Evolutionary conservation across 2,329 filamentous ascomycete species (phyloP).

Genomic region (Neofusicoccum ribis): DNA sequence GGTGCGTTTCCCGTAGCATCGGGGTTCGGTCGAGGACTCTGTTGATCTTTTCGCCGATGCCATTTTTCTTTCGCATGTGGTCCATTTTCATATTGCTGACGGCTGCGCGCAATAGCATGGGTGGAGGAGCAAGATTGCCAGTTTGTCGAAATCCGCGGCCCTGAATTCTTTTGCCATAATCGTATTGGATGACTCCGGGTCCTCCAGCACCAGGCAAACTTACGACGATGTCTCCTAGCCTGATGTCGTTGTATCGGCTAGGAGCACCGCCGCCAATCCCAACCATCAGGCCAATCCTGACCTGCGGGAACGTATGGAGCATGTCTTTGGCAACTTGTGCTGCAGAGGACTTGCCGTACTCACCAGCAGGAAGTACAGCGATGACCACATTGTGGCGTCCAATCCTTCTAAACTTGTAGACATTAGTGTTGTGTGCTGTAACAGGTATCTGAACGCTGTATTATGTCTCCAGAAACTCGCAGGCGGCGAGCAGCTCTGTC

Average conservation of each 20-base stretch:
- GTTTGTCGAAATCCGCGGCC: constrained; percentile 23
- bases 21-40: constrained; percentile 27
- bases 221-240: constrained; percentile 38
- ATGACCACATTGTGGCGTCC: constrained; percentile 37
- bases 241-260: constrained; percentile 34
- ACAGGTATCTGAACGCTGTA: constrained; percentile 30
- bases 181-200: constrained; percentile 34
- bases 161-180: constrained; percentile 31
- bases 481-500: constrained; percentile 42
- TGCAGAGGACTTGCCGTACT: constrained; percentile 26
- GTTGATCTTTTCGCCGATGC: constrained; percentile 22
- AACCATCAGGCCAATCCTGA: constrained; percentile 30
- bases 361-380: constrained; percentile 25
- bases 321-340: constrained; percentile 25
- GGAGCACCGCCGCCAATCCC: constrained; percentile 28
- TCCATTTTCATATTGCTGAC: constrained; percentile 5
- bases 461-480: constrained; percentile 42
- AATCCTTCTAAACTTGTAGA: constrained; percentile 34
- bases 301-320: constrained; percentile 23
- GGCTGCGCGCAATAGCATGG: constrained; percentile 26
- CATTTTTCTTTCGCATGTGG: neutral
- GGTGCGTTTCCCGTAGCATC: constrained; percentile 29
- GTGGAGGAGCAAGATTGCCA: constrained; percentile 24
- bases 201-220: constrained; percentile 23
- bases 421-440: constrained; percentile 22